Percentiles rank a stretch among this genome's conserved stretches.
These are phyloP conservation scores for Tricholoma bakamatsutake DNA, from an alignment of 768 basidiomycete species.

Conservation along the genomic window DNA sequence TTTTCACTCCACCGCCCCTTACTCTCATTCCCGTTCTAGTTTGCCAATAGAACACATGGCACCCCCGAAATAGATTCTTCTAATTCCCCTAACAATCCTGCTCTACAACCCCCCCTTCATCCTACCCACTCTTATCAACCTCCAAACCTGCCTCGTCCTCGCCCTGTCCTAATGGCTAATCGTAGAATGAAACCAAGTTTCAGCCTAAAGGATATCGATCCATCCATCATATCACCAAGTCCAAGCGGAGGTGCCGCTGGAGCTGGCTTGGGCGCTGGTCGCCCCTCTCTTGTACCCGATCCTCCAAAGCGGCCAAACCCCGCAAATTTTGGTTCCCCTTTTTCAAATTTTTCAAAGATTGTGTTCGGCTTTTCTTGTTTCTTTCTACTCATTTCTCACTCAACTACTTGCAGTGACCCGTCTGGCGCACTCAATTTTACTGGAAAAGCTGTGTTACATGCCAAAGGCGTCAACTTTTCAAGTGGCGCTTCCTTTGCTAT, in stretches of 20 bases:
- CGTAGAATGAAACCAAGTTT: conserved; percentile 51
- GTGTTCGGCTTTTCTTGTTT: conserved; percentile 53
- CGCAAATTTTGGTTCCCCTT: conserved; percentile 63
- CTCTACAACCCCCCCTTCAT: conserved; percentile 17
- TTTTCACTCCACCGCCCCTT: conserved; percentile 17
- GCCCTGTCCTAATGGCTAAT: conserved; percentile 30
- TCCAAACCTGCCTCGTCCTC: conserved; percentile 7
- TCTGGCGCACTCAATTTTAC: conserved; percentile 93
- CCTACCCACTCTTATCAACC: conserved; percentile 14
- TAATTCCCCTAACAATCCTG: conserved; percentile 25
- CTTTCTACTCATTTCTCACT: conserved; percentile 2
- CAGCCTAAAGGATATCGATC: conserved; percentile 59
- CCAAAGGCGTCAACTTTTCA: conserved; percentile 79
- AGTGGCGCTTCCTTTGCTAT: conserved; percentile 89
- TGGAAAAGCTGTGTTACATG: conserved; percentile 89
- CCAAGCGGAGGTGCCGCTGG: conserved; percentile 51
- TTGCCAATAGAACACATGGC: conserved; percentile 24
- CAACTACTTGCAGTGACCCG: conserved; percentile 61
- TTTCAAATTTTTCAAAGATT: conserved; percentile 89
- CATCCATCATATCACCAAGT: conserved; percentile 31
- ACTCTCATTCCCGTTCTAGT: conserved; percentile 11
- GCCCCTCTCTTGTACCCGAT: conserved; percentile 44
- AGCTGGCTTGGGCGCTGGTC: conserved; percentile 68
- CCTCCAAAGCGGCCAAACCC: conserved; percentile 29
- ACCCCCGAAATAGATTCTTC: conserved; percentile 24